phyloP scores from a whole-genome alignment of 345 rosid species.

The Carallia brachiata region DNA sequence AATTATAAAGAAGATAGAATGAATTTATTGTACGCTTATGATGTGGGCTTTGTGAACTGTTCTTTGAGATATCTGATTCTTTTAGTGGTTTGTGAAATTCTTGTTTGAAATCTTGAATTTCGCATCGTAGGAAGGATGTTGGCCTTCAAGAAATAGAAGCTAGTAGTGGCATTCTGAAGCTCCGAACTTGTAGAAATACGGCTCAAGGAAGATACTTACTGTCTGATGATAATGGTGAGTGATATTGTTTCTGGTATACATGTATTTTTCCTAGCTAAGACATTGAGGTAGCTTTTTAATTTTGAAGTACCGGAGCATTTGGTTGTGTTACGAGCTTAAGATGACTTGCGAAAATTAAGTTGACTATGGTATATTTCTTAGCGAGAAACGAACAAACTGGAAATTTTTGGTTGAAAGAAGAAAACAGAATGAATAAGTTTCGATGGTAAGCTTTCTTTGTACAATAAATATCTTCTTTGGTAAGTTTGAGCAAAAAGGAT shows the following conservation, averaged over 20 bases:
- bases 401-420: not conserved
- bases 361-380: not conserved
- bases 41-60: not conserved
- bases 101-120: not conserved
- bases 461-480: not conserved
- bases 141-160: conserved; percentile 43
- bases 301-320: not conserved
- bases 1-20: too few relatives aligned
- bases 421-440: too few relatives aligned
- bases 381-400: not conserved
- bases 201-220: conserved; percentile 79
- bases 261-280: not conserved
- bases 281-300: too few relatives aligned
- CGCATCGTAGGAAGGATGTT: conserved; percentile 48
- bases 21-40: too few relatives aligned
- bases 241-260: not conserved
- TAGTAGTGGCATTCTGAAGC: not conserved
- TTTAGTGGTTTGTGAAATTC: not conserved
- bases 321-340: not conserved
- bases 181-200: conserved; percentile 60
- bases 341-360: not conserved
- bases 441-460: too few relatives aligned
- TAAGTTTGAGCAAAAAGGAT: not conserved
- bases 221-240: conserved; percentile 78
- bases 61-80: not conserved